phyloP scores from a whole-genome alignment of 2,329 filamentous ascomycete genomes.

The Rutstroemia sp. region DNA sequence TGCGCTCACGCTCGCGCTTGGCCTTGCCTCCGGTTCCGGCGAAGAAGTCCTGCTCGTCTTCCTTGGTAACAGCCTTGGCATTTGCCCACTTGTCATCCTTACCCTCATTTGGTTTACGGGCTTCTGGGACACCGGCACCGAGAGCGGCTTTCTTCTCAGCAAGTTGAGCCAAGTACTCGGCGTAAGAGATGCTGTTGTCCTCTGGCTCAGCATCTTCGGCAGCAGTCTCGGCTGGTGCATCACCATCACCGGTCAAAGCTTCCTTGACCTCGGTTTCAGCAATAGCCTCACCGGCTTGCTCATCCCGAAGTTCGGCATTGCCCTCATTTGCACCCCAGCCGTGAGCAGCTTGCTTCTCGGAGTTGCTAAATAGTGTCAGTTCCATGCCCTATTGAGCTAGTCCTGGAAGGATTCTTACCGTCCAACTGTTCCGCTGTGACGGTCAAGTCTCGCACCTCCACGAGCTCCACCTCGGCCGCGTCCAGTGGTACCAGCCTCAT shows the following conservation, averaged over 20 bases:
- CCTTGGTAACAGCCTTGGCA: slow-evolving; percentile 65
- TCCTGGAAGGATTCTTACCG: slow-evolving; percentile 17
- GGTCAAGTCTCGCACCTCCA: slow-evolving; percentile 29
- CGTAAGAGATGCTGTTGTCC: slow-evolving; percentile 85
- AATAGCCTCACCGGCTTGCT: slow-evolving; percentile 84
- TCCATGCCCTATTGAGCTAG: neutral
- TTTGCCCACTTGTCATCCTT: slow-evolving; percentile 87
- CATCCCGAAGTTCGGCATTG: slow-evolving; percentile 78
- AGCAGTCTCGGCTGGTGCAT: slow-evolving; percentile 28
- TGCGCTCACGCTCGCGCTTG: slow-evolving; percentile 79
- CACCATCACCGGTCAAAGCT: slow-evolving; percentile 44
- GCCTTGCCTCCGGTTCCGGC: slow-evolving; percentile 67
- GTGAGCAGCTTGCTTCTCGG: slow-evolving; percentile 80
- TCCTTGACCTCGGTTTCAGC: slow-evolving; percentile 80
- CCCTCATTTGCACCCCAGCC: slow-evolving; percentile 84
- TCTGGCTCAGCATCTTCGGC: slow-evolving; percentile 42
- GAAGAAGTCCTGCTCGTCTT: slow-evolving; percentile 68
- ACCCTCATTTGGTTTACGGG: slow-evolving; percentile 91
- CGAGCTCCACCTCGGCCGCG: slow-evolving; percentile 38
- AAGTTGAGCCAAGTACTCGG: slow-evolving; percentile 75
- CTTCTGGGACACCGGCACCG: slow-evolving; percentile 54
- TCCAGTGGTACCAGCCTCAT: slow-evolving; percentile 47
- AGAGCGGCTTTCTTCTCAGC: slow-evolving; percentile 71
- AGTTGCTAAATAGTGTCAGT: slow-evolving; percentile 47
- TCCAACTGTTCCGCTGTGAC: slow-evolving; percentile 31